phyloP scores from a whole-genome alignment of 1,284 basidiomycete genomes.

The Fomitopsis pinicola region DNA sequence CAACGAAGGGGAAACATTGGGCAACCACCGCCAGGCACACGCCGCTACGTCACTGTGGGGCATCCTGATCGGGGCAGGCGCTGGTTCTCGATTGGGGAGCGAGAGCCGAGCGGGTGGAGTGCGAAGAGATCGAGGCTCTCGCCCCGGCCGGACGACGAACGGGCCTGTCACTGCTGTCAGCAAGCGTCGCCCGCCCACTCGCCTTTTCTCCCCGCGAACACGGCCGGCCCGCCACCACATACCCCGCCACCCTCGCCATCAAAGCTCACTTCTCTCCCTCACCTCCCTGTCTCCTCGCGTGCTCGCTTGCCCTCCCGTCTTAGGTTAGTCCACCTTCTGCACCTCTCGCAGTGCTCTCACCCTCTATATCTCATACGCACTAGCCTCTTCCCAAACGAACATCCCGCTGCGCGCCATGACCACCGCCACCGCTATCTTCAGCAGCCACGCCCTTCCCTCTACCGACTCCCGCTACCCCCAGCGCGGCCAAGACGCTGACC shows the following conservation, averaged over 20 bases:
- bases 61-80: background rate
- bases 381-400: background rate
- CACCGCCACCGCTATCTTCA: background rate
- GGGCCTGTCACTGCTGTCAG: background rate
- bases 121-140: background rate
- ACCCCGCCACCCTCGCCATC: background rate
- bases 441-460: background rate
- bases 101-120: background rate
- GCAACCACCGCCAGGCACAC: background rate
- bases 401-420: background rate
- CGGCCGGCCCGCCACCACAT: background rate
- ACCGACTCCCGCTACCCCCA: background rate
- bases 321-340: background rate
- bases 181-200: background rate
- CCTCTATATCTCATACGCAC: background rate
- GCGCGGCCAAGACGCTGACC: background rate
- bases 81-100: background rate
- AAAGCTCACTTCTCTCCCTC: background rate
- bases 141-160: background rate
- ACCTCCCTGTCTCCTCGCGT: background rate
- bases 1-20: too few relatives aligned
- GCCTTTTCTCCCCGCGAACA: too few relatives aligned
- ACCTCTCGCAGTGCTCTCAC: background rate
- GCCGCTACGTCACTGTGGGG: background rate
- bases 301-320: background rate